phyloP scores from a whole-genome alignment of 768 basidiomycete species.

The Lactarius indigo region DNA sequence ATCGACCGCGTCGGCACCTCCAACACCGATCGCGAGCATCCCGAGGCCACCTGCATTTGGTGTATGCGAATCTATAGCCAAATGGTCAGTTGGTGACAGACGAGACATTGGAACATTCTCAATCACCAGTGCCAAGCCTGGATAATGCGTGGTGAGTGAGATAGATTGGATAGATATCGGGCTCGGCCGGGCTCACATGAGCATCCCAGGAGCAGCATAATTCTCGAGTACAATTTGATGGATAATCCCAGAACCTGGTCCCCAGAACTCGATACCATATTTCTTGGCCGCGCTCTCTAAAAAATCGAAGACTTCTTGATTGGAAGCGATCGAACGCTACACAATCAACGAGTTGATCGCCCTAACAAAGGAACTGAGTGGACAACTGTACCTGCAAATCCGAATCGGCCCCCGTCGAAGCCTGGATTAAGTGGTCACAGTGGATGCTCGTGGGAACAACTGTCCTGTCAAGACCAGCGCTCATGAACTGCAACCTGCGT shows the following conservation, averaged over 20 bases:
- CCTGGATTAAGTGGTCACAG: conserved; percentile 97
- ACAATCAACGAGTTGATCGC: not conserved
- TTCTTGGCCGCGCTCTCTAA: conserved; percentile 86
- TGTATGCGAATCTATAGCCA: conserved; percentile 80
- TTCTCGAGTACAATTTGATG: conserved; percentile 99
- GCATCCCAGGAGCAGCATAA: conserved; percentile 92
- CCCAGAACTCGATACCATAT: conserved; percentile 98
- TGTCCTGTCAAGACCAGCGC: conserved; percentile 78
- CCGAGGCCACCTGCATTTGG: conserved; percentile 98
- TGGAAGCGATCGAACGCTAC: conserved; percentile 79
- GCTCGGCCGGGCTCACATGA: conserved; percentile 56
- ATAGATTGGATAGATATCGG: conserved; percentile 8
- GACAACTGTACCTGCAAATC: conserved; percentile 66
- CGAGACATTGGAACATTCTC: not conserved
- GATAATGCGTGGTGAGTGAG: conserved; percentile 16
- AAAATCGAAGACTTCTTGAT: conserved; percentile 98
- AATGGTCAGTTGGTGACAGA: not conserved
- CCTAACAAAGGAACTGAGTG: not conserved
- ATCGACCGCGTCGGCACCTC: conserved; percentile 97
- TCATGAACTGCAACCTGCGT: conserved; percentile 93
- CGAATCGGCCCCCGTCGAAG: conserved; percentile 77
- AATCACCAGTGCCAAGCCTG: conserved; percentile 80
- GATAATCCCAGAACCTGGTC: conserved; percentile 90
- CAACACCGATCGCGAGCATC: conserved; percentile 96
- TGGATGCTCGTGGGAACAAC: conserved; percentile 92